A percentile compares a stretch with the other conserved stretches of the same genome.
These are phyloP conservation scores for Citrus inodora DNA, from an alignment of 345 rosid genomes.

Conservation along the genomic window DNA sequence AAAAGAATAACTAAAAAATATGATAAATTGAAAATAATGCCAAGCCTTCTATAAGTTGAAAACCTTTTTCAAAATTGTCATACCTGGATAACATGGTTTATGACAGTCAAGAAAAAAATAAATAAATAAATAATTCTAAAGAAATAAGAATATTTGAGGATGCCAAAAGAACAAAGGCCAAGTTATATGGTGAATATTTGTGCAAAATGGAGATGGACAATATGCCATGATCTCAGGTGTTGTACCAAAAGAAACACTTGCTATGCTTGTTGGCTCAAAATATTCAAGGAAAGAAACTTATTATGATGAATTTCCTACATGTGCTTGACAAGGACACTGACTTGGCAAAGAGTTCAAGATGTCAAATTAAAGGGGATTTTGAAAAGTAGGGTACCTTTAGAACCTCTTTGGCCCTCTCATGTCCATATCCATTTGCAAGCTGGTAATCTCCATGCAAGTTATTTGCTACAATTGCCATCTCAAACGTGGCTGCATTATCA, in stretches of 20 bases:
- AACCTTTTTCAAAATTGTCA: background rate
- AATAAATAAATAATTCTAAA: background rate
- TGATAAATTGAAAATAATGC: background rate
- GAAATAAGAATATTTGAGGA: background rate
- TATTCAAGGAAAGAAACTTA: background rate
- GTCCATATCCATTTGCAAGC: constrained; percentile 65
- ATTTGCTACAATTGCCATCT: constrained; percentile 51
- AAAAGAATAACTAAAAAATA: background rate
- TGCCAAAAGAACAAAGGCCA: background rate
- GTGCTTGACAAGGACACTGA: background rate
- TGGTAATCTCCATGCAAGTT: constrained; percentile 78
- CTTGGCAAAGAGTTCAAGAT: background rate
- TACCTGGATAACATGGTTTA: background rate
- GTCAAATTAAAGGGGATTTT: background rate
- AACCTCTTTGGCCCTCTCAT: constrained; percentile 53
- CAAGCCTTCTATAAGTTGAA: background rate
- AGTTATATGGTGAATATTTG: background rate
- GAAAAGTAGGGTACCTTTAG: constrained; percentile 40
- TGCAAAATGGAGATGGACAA: background rate
- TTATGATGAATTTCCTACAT: background rate
- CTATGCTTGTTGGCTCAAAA: background rate
- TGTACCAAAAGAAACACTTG: background rate
- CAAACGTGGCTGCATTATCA: constrained; percentile 65
- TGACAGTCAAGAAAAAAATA: background rate
- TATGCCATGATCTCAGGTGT: background rate